A percentile compares a stretch with the other conserved stretches of the same genome.
phyloP scores from a whole-genome alignment of 2,329 filamentous ascomycete genomes.

The Pseudocercospora fijiensis region DNA sequence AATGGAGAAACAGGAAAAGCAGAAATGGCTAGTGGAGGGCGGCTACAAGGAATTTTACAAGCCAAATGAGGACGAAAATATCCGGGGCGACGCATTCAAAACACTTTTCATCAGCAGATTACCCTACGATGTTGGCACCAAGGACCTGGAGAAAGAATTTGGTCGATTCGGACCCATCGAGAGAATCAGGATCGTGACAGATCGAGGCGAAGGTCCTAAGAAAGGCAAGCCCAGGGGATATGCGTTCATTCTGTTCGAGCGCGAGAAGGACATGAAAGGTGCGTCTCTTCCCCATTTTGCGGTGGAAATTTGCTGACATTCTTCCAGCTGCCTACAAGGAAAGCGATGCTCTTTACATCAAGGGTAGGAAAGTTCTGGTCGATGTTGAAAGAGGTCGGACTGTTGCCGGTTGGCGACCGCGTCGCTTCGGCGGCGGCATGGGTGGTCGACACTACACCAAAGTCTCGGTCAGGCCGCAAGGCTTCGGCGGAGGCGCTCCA shows the following conservation, averaged over 20 bases:
- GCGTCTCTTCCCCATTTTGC: constrained; percentile 39
- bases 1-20: constrained; percentile 70
- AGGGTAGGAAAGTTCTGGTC: constrained; percentile 85
- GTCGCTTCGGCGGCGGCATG: constrained; percentile 85
- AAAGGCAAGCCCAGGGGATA: constrained; percentile 62
- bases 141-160: constrained; percentile 91
- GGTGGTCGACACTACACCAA: constrained; percentile 93
- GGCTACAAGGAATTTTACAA: constrained; percentile 68
- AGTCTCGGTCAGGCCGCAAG: constrained; percentile 63
- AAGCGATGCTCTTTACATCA: constrained; percentile 59
- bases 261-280: constrained; percentile 99
- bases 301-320: constrained; percentile 40
- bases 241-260: constrained; percentile 94
- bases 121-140: constrained; percentile 85
- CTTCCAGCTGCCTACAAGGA: constrained; percentile 83
- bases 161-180: constrained; percentile 92
- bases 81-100: constrained; percentile 90
- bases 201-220: constrained; percentile 74
- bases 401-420: constrained; percentile 88
- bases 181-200: constrained; percentile 70
- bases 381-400: constrained; percentile 96
- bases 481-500: constrained; percentile 54
- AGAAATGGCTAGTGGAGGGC: constrained; percentile 64
- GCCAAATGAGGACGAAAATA: constrained; percentile 79
- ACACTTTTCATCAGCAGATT: constrained; percentile 90